Evolutionary conservation across 1,139 yeast genomes (phyloP), one percentile per base, ranked within the genome.

Genomic region (Debaryomycetaceae sp.): DNA sequence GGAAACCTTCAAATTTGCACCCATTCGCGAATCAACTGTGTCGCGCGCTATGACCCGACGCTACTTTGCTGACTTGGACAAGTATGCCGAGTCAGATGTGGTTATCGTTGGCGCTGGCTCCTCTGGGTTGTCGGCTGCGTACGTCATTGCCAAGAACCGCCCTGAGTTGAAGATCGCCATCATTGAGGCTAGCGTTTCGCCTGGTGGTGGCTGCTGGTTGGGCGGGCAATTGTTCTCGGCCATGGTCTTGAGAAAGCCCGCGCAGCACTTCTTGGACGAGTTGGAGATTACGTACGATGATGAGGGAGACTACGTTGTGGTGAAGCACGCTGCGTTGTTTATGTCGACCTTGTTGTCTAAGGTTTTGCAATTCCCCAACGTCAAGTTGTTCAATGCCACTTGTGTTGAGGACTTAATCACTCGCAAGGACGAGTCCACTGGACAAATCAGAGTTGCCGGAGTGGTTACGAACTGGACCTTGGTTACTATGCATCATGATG

Each of bases 381-480:
- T 82, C 41, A 82, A 82, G 58, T 62, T 82, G 43, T 82, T 82
- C 68, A 82, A 82, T 51, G 91, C 91, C 23, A 80, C 88, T 29
- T 82, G 88, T 20, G 91, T 81, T 34, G 91, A 82, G 55, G 91
- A 82, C 52, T 69, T 82, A 55, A 80, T 82, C 48, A 82, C 89
- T 29, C 76, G 88, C 55, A 71, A 72, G 39, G 78, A 75, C 38
- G 73, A 65, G 25, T 41, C 50, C 25, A 55, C 68, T 20, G 83
- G 83, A 26, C 71, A 74, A 40, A 60, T 80, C 35, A 66, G 83
- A 45, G 73, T 80, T 39, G 83, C 86, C 16, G 91, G 89, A 51
- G 89, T 82, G 18, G 91, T 82, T 25, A 81, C 88, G 49, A 82
- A 82, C 64, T 82, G 89, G 89, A 82, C 89, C 15, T 63, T 81